phyloP scores from a whole-genome alignment of 441 rosid genomes.

The Populus hybrid region DNA sequence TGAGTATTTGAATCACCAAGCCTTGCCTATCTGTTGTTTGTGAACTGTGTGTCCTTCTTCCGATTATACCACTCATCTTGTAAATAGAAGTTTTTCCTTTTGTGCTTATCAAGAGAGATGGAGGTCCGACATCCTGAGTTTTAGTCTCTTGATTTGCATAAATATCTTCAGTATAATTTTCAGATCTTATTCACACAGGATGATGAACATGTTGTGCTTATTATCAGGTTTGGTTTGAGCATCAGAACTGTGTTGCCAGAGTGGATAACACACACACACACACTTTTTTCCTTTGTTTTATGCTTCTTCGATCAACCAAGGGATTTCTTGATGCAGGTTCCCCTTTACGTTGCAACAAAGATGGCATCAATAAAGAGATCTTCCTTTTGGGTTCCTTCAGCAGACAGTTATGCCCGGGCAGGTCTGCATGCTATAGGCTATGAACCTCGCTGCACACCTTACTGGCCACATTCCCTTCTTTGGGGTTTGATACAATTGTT shows the following conservation, averaged over 20 bases:
- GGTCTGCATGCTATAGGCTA: slow-evolving; percentile 71
- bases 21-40: background rate
- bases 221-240: background rate
- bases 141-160: background rate
- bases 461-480: slow-evolving; percentile 85
- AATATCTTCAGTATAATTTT: background rate
- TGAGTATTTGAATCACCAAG: background rate
- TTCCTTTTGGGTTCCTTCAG: slow-evolving; percentile 76
- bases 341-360: slow-evolving; percentile 85
- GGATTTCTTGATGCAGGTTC: slow-evolving; percentile 47
- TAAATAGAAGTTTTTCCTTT: background rate
- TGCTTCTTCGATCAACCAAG: slow-evolving; percentile 12
- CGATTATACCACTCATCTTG: background rate
- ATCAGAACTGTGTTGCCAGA: background rate
- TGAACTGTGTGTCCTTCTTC: background rate
- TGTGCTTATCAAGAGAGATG: background rate
- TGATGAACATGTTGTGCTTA: background rate
- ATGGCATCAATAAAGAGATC: slow-evolving; percentile 82
- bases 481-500: slow-evolving; percentile 47
- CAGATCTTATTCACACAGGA: background rate
- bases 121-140: too few species aligned
- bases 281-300: background rate
- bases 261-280: too few species aligned
- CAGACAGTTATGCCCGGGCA: slow-evolving; percentile 76
- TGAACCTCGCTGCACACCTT: slow-evolving; percentile 83